These are phyloP conservation scores for Pseudogymnoascus sp. DNA, from an alignment of 2,329 filamentous ascomycete species.

Conservation along the genomic window DNA sequence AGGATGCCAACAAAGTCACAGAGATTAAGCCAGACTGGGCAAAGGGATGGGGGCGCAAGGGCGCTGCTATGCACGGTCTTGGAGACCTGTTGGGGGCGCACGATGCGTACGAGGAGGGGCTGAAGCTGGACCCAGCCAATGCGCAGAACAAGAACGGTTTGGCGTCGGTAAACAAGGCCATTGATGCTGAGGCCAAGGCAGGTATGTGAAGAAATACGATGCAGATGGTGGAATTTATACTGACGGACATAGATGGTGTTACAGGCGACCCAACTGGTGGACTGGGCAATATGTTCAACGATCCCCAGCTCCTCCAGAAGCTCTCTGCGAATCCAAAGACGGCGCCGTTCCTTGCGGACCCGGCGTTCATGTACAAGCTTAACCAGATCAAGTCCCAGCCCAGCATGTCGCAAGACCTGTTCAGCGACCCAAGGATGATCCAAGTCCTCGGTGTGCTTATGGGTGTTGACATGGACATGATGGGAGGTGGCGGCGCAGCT, in stretches of 20 bases:
- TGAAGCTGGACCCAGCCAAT: slow-evolving; percentile 87
- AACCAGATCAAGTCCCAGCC: slow-evolving; percentile 77
- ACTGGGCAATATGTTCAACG: slow-evolving; percentile 88
- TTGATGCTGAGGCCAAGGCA: slow-evolving; percentile 64
- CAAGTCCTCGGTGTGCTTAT: slow-evolving; percentile 90
- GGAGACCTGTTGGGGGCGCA: slow-evolving; percentile 78
- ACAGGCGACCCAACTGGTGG: slow-evolving; percentile 63
- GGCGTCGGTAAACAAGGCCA: slow-evolving; percentile 76
- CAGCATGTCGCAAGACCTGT: slow-evolving; percentile 66
- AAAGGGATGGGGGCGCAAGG: slow-evolving; percentile 93
- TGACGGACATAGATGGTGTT: slow-evolving; percentile 28
- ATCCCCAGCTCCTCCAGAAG: slow-evolving; percentile 84
- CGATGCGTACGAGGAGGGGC: slow-evolving; percentile 88
- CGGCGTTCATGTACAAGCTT: slow-evolving; percentile 84
- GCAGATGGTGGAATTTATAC: background rate
- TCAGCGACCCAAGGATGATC: slow-evolving; percentile 85
- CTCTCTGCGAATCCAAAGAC: slow-evolving; percentile 94
- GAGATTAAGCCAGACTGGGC: slow-evolving; percentile 97
- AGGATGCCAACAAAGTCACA: slow-evolving; percentile 88
- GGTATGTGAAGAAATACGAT: slow-evolving; percentile 19
- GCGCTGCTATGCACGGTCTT: slow-evolving; percentile 78
- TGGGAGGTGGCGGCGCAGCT: slow-evolving; percentile 19
- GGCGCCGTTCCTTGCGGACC: slow-evolving; percentile 68
- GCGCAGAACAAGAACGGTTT: slow-evolving; percentile 87
- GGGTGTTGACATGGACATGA: slow-evolving; percentile 83